These are phyloP conservation scores for Pyrrhoderma lamaoense DNA, from an alignment of 1,284 basidiomycete species.

Conservation along the genomic window DNA sequence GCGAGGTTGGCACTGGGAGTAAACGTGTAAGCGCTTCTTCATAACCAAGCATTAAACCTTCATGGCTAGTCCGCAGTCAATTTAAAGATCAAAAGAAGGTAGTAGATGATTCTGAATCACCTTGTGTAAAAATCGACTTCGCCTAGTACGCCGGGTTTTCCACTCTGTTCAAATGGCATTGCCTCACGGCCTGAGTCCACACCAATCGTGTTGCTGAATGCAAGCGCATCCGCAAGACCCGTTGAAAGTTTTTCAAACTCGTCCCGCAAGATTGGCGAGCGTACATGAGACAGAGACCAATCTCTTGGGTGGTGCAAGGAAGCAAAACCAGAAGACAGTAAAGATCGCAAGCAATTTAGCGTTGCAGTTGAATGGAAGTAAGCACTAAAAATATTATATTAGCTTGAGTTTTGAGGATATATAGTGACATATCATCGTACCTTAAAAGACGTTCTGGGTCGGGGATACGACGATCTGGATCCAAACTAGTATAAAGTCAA, in stretches of 20 bases:
- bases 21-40: constrained; percentile 87
- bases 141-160: constrained; percentile 67
- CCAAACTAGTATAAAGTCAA: constrained; percentile 41
- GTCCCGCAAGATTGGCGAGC: constrained; percentile 69
- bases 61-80: constrained; percentile 52
- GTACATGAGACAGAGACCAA: constrained; percentile 91
- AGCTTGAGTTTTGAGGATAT: neutral
- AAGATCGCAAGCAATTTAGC: constrained; percentile 84
- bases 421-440: constrained; percentile 29
- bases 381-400: too few relatives aligned
- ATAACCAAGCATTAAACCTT: constrained; percentile 90
- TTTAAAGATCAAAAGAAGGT: neutral
- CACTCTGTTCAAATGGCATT: constrained; percentile 57
- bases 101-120: constrained; percentile 35
- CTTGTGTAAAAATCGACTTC: constrained; percentile 95
- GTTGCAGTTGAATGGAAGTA: constrained; percentile 96
- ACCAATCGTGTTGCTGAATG: constrained; percentile 89
- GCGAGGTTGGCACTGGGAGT: constrained; percentile 35
- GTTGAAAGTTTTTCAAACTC: constrained; percentile 86
- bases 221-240: constrained; percentile 83
- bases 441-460: constrained; percentile 83
- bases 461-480: constrained; percentile 72
- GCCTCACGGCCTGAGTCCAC: constrained; percentile 41
- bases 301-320: constrained; percentile 78
- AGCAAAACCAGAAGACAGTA: constrained; percentile 89